These are phyloP conservation scores for Colletotrichum viniferum DNA, from an alignment of 2,329 filamentous ascomycete species.

Conservation along the genomic window DNA sequence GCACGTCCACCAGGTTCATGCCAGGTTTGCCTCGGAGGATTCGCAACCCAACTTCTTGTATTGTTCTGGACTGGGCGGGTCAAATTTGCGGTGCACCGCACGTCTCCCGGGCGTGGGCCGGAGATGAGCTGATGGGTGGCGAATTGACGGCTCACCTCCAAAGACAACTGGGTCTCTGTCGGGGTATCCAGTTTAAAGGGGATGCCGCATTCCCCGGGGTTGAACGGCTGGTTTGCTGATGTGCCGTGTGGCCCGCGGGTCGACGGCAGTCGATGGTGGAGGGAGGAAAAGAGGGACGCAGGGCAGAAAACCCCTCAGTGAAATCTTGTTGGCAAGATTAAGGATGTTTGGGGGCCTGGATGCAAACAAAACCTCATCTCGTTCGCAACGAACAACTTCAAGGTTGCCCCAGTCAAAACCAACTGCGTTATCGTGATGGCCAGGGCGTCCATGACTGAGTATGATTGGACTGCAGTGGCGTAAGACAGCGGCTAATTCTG, in stretches of 20 bases:
- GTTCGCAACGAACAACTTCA: neutral
- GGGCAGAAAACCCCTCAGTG: constrained; percentile 2
- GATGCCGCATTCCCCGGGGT: constrained; percentile 9
- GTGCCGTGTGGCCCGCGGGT: constrained; percentile 9
- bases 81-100: neutral
- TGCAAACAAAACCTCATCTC: constrained; percentile 12
- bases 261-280: neutral
- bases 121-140: constrained; percentile 5
- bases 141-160: neutral
- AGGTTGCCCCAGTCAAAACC: neutral
- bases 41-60: neutral
- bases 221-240: neutral
- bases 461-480: neutral
- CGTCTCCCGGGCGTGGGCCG: neutral
- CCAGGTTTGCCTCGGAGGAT: neutral
- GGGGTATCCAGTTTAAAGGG: neutral
- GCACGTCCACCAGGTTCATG: neutral
- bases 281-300: neutral
- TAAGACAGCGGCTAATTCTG: neutral
- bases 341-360: constrained; percentile 1
- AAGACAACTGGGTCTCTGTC: neutral
- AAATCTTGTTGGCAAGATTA: constrained; percentile 5
- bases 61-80: neutral
- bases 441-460: neutral
- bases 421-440: neutral